These are phyloP conservation scores for Arachnopeziza araneosa DNA, from an alignment of 2,329 filamentous ascomycete genomes.

Conservation along the genomic window DNA sequence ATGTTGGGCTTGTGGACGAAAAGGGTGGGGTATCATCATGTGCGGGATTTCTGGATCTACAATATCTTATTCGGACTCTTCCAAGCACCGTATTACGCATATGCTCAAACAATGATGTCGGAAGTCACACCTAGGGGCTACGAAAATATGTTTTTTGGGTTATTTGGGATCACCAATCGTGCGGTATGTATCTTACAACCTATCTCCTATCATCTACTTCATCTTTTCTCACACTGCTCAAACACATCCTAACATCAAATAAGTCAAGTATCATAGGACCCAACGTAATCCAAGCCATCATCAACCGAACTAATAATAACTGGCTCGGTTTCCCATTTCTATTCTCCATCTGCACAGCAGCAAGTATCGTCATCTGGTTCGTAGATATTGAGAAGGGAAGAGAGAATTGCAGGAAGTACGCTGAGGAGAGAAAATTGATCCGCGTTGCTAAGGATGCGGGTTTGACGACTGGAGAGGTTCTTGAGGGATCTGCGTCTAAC, in stretches of 20 bases:
- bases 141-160: slow-evolving; percentile 40
- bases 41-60: slow-evolving; percentile 37
- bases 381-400: slow-evolving; percentile 37
- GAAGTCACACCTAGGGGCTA: slow-evolving; percentile 38
- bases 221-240: not conserved
- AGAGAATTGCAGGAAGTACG: slow-evolving; percentile 34
- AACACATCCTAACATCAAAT: too few relatives aligned
- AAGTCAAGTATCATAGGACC: slow-evolving; percentile 39
- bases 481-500: slow-evolving; percentile 5
- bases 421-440: slow-evolving; percentile 31
- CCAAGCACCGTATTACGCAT: slow-evolving; percentile 39
- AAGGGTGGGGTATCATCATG: slow-evolving; percentile 36
- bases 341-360: slow-evolving; percentile 33
- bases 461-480: slow-evolving; percentile 18
- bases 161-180: slow-evolving; percentile 39
- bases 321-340: slow-evolving; percentile 41
- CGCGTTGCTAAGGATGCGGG: slow-evolving; percentile 27
- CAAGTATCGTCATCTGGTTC: slow-evolving; percentile 36
- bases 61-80: slow-evolving; percentile 38
- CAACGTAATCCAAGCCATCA: slow-evolving; percentile 39
- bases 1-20: slow-evolving; percentile 37
- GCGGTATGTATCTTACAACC: slow-evolving; percentile 28
- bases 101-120: slow-evolving; percentile 40
- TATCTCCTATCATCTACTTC: not conserved
- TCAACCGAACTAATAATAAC: slow-evolving; percentile 36